These are phyloP conservation scores for Didymellaceae sp. DNA, from an alignment of 2,329 filamentous ascomycete species.

Conservation along the genomic window DNA sequence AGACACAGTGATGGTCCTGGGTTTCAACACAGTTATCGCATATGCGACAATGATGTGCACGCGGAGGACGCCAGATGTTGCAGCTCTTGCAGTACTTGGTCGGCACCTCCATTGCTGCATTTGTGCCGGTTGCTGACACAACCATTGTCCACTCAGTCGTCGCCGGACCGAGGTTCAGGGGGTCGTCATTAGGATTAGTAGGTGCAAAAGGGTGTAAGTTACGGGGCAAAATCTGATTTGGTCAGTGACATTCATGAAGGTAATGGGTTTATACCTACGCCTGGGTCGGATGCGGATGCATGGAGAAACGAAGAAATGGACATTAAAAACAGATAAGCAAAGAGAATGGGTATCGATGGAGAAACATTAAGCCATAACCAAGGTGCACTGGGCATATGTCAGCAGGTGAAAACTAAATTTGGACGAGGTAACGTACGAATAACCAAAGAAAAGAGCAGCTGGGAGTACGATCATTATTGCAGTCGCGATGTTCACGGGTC, in stretches of 20 bases:
- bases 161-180: slow-evolving; percentile 78
- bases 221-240: slow-evolving; percentile 79
- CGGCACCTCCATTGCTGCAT: slow-evolving; percentile 94
- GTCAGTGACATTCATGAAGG: slow-evolving; percentile 27
- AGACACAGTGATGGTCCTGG: slow-evolving; percentile 97
- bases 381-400: slow-evolving; percentile 62
- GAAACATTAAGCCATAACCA: slow-evolving; percentile 88
- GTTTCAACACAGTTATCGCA: slow-evolving; percentile 98
- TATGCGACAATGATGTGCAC: slow-evolving; percentile 93
- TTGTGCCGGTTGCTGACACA: slow-evolving; percentile 74
- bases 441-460: slow-evolving; percentile 80
- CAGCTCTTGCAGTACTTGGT: slow-evolving; percentile 98
- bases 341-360: slow-evolving; percentile 85
- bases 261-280: slow-evolving; percentile 65
- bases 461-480: slow-evolving; percentile 81
- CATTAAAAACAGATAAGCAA: slow-evolving; percentile 89
- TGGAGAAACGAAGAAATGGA: slow-evolving; percentile 94
- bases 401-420: not conserved
- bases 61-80: slow-evolving; percentile 94
- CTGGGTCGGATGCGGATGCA: slow-evolving; percentile 89
- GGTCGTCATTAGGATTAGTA: slow-evolving; percentile 76
- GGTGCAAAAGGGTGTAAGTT: slow-evolving; percentile 91
- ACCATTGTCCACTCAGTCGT: slow-evolving; percentile 95
- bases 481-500: slow-evolving; percentile 88
- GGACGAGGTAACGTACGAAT: slow-evolving; percentile 62